A percentile compares a stretch with the other conserved stretches of the same genome.
Evolutionary conservation across 139 green algal genomes (phyloP).

Genomic region (Zygnema circumcarinatum): DNA sequence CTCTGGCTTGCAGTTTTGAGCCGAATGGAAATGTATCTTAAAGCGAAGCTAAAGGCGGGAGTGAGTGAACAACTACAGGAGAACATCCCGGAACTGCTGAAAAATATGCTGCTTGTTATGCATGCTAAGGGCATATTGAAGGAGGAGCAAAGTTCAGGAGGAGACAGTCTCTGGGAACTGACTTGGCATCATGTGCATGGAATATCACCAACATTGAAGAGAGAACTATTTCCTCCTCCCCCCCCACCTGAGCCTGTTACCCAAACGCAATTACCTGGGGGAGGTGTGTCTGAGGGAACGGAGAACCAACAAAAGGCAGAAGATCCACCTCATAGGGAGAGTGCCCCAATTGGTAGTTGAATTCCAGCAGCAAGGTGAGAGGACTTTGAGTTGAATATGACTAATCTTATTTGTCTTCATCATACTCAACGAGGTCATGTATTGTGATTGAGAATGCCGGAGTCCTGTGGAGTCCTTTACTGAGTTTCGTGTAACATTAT

Average conservation of each 20-base stretch:
- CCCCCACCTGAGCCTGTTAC: constrained; percentile 1
- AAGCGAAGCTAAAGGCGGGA: constrained; percentile 61
- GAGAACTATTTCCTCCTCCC: constrained; percentile 57
- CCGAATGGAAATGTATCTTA: constrained; percentile 56
- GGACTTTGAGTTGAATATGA: no score
- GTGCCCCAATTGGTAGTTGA: no score
- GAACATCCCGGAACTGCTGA: constrained; percentile 85
- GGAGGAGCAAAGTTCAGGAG: neutral
- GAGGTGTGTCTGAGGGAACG: neutral
- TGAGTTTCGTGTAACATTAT: no score
- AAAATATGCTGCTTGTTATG: constrained; percentile 97
- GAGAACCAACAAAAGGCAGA: neutral
- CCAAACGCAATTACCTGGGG: neutral
- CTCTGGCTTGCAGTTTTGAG: constrained; percentile 55
- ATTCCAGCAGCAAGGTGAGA: no score
- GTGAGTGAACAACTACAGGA: constrained; percentile 71
- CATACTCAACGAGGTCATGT: no score
- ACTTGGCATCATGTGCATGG: constrained; percentile 71
- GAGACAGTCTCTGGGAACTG: constrained; percentile 77
- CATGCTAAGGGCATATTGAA: constrained; percentile 70
- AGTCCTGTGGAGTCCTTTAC: no score
- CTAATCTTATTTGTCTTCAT: no score
- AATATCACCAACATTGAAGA: constrained; percentile 71
- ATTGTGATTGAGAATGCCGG: no score
- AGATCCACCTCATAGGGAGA: no score